Conservation (phyloP, 208 protist genomes). For the Leishmania gerbilli region DNA sequence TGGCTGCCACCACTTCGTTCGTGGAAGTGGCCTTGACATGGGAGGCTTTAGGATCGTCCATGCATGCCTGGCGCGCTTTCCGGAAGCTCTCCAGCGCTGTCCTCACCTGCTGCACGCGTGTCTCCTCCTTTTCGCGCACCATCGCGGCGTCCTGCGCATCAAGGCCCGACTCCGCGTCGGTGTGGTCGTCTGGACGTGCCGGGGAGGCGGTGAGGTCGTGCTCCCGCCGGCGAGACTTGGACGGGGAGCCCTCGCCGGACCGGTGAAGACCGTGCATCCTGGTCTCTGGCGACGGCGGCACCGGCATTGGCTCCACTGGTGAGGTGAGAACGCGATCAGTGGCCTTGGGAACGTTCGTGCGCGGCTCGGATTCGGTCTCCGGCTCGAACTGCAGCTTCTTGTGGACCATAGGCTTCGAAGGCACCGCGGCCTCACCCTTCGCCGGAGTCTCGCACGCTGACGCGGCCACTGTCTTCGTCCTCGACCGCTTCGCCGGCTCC, state of each 20-base stretch:
- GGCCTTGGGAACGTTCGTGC: conserved; percentile 5
- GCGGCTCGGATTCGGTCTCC: conserved; percentile 14
- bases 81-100: conserved; percentile 20
- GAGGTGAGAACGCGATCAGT: background rate
- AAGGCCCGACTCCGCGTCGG: conserved; percentile 13
- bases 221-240: conserved; percentile 36
- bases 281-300: conserved; percentile 14
- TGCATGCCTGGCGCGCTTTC: conserved; percentile 9
- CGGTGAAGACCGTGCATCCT: conserved; percentile 13
- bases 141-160: conserved; percentile 16
- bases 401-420: background rate
- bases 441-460: background rate
- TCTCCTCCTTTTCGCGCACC: conserved; percentile 22
- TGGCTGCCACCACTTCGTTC: conserved; percentile 44
- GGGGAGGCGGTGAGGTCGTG: conserved; percentile 28
- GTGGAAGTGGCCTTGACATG: conserved; percentile 12
- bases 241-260: conserved; percentile 21
- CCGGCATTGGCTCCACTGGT: background rate
- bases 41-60: background rate
- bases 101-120: conserved; percentile 14
- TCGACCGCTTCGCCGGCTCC: background rate
- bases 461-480: background rate
- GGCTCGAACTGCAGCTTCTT: conserved; percentile 8
- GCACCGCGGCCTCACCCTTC: conserved; percentile 2
- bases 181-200: conserved; percentile 4